A percentile compares a stretch with the other conserved stretches of the same genome.
These are phyloP conservation scores for Fusarium sp. DNA, from an alignment of 2,329 filamentous ascomycete species.

Conservation along the genomic window DNA sequence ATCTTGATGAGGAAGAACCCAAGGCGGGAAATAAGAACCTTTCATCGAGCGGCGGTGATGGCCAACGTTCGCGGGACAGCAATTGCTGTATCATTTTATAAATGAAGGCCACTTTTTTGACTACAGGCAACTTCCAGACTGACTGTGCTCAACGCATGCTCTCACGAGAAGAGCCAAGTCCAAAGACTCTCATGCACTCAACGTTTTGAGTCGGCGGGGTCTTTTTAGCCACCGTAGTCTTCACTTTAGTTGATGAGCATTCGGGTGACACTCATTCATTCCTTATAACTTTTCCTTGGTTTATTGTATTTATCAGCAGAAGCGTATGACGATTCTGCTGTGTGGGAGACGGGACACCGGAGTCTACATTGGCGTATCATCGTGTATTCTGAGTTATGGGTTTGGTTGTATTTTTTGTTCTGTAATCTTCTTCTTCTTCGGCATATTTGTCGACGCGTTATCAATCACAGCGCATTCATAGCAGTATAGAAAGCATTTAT, in stretches of 20 bases:
- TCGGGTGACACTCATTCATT: conserved; percentile 19
- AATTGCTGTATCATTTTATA: conserved; percentile 65
- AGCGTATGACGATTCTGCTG: conserved; percentile 37
- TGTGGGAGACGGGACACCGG: conserved; percentile 41
- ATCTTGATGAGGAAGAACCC: conserved; percentile 83
- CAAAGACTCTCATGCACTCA: conserved; percentile 2
- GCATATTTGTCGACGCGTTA: conserved; percentile 22
- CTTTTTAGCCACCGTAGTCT: not conserved
- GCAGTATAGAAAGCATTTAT: conserved; percentile 33
- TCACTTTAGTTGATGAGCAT: not conserved
- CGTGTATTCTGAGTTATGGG: conserved; percentile 43
- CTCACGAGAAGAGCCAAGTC: conserved; percentile 7
- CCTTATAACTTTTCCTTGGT: conserved; percentile 36
- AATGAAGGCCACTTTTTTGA: conserved; percentile 23
- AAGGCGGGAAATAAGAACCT: conserved; percentile 68
- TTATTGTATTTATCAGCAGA: conserved; percentile 36
- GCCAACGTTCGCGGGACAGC: conserved; percentile 53
- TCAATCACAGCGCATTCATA: conserved; percentile 47
- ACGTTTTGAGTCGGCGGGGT: conserved; percentile 5
- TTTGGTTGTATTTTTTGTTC: conserved; percentile 34
- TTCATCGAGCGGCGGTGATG: conserved; percentile 53
- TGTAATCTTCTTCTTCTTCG: conserved; percentile 20
- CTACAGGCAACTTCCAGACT: conserved; percentile 7
- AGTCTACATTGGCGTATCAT: conserved; percentile 43
- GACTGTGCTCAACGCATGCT: not conserved